These are phyloP conservation scores for Glycyrrhiza uralensis DNA, from an alignment of 306 rosid species.

Conservation along the genomic window DNA sequence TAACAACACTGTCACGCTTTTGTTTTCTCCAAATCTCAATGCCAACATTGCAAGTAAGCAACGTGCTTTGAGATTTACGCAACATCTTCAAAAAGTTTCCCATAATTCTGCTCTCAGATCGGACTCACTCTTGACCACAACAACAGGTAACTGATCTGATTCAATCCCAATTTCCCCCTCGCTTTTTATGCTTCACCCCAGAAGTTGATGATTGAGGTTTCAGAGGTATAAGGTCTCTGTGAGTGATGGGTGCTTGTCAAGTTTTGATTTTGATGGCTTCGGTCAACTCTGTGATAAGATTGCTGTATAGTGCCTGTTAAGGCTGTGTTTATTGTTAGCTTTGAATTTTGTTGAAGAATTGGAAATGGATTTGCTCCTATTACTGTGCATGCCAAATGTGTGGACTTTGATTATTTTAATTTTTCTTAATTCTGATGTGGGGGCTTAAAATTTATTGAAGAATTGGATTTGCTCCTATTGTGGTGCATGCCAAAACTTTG, in stretches of 20 bases:
- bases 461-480: background rate
- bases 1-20: constrained; percentile 16
- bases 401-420: constrained; percentile 6
- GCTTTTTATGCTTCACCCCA: background rate
- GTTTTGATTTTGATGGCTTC: constrained; percentile 23
- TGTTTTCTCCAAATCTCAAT: constrained; percentile 16
- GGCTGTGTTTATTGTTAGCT: background rate
- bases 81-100: constrained; percentile 23
- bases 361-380: background rate
- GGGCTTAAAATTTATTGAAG: background rate
- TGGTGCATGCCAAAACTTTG: constrained; percentile 12
- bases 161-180: background rate
- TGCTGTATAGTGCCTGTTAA: background rate
- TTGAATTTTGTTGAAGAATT: background rate
- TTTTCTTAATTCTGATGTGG: constrained; percentile 12
- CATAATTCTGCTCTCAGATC: constrained; percentile 37
- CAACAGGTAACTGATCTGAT: constrained; percentile 31
- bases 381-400: background rate
- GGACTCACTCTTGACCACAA: constrained; percentile 16
- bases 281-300: background rate
- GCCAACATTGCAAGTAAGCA: constrained; percentile 33
- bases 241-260: constrained; percentile 25
- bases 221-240: background rate
- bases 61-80: constrained; percentile 39
- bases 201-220: constrained; percentile 4